phyloP scores from a whole-genome alignment of 2,329 filamentous ascomycete species.

The Cytospora piceae region DNA sequence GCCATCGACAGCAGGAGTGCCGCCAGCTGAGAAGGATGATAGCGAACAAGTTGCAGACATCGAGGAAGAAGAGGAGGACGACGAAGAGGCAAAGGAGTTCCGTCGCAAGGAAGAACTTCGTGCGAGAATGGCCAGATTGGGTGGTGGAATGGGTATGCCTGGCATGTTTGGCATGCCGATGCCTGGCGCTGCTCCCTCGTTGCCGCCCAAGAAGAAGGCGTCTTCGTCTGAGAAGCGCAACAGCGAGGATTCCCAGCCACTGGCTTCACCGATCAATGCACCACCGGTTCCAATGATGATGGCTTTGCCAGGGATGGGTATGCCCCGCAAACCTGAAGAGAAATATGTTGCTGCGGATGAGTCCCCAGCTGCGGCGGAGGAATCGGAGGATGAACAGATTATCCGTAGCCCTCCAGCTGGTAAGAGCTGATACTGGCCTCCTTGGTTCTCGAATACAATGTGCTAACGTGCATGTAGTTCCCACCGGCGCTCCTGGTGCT shows the following conservation, averaged over 20 bases:
- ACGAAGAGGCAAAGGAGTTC: constrained; percentile 86
- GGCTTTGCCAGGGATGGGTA: constrained; percentile 74
- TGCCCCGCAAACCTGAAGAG: constrained; percentile 52
- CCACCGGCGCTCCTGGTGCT: constrained; percentile 37
- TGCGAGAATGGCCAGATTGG: constrained; percentile 98
- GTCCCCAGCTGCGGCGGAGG: constrained; percentile 34
- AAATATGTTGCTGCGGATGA: constrained; percentile 53
- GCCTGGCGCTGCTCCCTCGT: constrained; percentile 49
- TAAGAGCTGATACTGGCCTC: constrained; percentile 35
- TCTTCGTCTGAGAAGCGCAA: constrained; percentile 45
- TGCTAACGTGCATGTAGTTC: constrained; percentile 38
- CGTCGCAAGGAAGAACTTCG: constrained; percentile 85
- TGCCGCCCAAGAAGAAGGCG: constrained; percentile 57
- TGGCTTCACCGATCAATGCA: constrained; percentile 49
- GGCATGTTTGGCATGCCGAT: constrained; percentile 85
- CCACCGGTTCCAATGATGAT: constrained; percentile 64
- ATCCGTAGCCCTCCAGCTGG: constrained; percentile 34
- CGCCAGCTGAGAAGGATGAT: constrained; percentile 44
- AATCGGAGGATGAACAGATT: constrained; percentile 43
- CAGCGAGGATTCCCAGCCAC: constrained; percentile 51
- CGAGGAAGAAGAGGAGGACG: constrained; percentile 64
- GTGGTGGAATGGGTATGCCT: constrained; percentile 94
- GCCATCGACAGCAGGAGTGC: constrained; percentile 44
- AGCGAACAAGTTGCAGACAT: constrained; percentile 45
- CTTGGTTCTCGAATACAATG: constrained; percentile 28